Conservation (phyloP, 441 rosid genomes). For the Monsonia emarginata region DNA sequence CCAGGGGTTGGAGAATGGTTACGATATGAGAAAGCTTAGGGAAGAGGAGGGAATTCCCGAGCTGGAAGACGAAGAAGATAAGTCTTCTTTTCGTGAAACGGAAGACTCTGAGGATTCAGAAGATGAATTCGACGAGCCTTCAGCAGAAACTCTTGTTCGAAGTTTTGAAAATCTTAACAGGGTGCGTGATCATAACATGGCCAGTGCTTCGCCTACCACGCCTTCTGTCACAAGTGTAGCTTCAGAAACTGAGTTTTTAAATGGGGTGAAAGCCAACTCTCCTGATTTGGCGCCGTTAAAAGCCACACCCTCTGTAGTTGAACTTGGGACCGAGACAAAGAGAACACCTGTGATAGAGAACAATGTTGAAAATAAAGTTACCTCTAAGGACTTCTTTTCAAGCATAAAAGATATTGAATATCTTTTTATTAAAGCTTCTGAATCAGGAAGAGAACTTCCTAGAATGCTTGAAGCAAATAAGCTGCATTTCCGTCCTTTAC, state of each 20-base stretch:
- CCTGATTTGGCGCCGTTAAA: conserved; percentile 57
- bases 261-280: conserved; percentile 45
- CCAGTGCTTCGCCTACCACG: conserved; percentile 29
- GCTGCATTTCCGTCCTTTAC: conserved; percentile 65
- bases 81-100: conserved; percentile 40
- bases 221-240: conserved; percentile 32
- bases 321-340: conserved; percentile 30
- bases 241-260: conserved; percentile 46
- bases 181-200: conserved; percentile 33
- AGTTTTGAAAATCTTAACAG: conserved; percentile 72
- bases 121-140: conserved; percentile 71
- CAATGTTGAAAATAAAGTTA: conserved; percentile 37
- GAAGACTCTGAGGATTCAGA: conserved; percentile 57
- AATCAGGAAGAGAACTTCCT: conserved; percentile 88
- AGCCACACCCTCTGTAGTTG: conserved; percentile 30
- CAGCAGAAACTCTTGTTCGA: conserved; percentile 60
- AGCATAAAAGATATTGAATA: conserved; percentile 72
- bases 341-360: conserved; percentile 41
- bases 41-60: conserved; percentile 56
- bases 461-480: conserved; percentile 97
- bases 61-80: conserved; percentile 60
- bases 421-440: conserved; percentile 77
- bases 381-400: conserved; percentile 65
- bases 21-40: conserved; percentile 39
- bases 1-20: conserved; percentile 34